A percentile compares a stretch with the other conserved stretches of the same genome.
These are phyloP conservation scores for Dichomitus squalens DNA, from an alignment of 1,284 basidiomycete genomes.

Conservation along the genomic window DNA sequence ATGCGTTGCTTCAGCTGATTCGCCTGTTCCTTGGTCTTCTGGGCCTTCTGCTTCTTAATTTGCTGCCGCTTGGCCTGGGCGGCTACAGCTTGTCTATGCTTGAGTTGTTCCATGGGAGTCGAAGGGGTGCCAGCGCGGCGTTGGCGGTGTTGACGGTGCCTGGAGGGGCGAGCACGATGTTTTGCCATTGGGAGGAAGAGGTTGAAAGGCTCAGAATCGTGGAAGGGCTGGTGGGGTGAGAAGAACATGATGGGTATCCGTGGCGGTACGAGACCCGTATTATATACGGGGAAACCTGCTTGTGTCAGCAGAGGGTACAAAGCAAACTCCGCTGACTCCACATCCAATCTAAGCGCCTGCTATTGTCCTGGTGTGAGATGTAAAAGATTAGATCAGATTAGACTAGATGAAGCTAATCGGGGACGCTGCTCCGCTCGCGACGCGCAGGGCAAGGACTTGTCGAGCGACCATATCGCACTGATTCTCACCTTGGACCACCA, in stretches of 20 bases:
- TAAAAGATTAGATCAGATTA: conserved; percentile 9
- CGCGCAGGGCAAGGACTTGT: neutral
- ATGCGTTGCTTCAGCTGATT: conserved; percentile 1
- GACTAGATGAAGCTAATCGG: too few relatives aligned
- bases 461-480: neutral
- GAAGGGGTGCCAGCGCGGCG: conserved; percentile 22
- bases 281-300: conserved; percentile 2
- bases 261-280: neutral
- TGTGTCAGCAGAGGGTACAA: conserved; percentile 9
- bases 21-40: conserved; percentile 8
- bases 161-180: conserved; percentile 8
- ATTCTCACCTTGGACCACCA: conserved; percentile 32
- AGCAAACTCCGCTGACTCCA: neutral
- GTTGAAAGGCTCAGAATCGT: neutral
- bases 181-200: conserved; percentile 15
- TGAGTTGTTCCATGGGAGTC: conserved; percentile 17
- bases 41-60: conserved; percentile 22
- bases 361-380: neutral
- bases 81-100: conserved; percentile 13
- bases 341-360: neutral
- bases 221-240: conserved; percentile 5
- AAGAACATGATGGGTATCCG: conserved; percentile 7
- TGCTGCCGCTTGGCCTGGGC: conserved; percentile 21
- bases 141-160: conserved; percentile 10
- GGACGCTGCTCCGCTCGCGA: neutral